phyloP scores from a whole-genome alignment of 345 rosid genomes.

The Aethionema arabicum region DNA sequence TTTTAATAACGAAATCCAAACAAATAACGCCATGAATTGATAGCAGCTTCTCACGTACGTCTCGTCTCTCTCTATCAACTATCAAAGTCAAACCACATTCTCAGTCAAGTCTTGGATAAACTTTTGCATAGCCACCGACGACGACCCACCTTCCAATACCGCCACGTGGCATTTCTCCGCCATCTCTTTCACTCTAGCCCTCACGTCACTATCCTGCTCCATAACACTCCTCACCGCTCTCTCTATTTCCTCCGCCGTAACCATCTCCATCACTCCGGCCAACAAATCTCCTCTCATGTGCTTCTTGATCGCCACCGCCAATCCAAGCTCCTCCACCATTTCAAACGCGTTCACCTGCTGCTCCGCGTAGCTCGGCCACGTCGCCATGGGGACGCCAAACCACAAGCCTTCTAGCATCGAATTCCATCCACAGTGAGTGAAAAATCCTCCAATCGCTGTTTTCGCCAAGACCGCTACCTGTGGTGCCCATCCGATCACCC shows the following conservation, averaged over 20 bases:
- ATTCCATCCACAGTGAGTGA: conserved; percentile 75
- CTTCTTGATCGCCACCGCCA: conserved; percentile 46
- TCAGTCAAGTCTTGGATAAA: conserved; percentile 36
- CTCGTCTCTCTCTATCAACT: too few species aligned
- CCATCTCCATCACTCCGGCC: conserved; percentile 19
- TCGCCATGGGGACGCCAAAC: conserved; percentile 54
- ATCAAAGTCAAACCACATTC: conserved; percentile 8
- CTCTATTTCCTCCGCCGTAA: conserved; percentile 45
- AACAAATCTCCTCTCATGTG: conserved; percentile 12
- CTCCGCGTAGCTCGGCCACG: conserved; percentile 55
- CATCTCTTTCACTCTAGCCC: conserved; percentile 38
- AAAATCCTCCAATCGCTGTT: conserved; percentile 50
- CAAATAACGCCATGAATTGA: too few species aligned
- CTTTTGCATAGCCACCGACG: conserved; percentile 29
- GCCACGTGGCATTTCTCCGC: conserved; percentile 37
- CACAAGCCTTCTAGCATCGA: conserved; percentile 57
- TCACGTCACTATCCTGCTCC: conserved; percentile 37
- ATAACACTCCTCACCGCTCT: conserved; percentile 39
- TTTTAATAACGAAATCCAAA: too few species aligned
- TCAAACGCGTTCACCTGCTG: conserved; percentile 58
- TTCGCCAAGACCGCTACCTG: conserved; percentile 48
- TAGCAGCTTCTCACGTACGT: too few species aligned
- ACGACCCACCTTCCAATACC: conserved; percentile 45
- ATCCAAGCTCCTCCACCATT: conserved; percentile 46
- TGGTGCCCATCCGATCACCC: conserved; percentile 61